Base-by-base conservation (phyloP, 2,329 filamentous ascomycete species). In the Pseudodiploospora longispora region DNA sequence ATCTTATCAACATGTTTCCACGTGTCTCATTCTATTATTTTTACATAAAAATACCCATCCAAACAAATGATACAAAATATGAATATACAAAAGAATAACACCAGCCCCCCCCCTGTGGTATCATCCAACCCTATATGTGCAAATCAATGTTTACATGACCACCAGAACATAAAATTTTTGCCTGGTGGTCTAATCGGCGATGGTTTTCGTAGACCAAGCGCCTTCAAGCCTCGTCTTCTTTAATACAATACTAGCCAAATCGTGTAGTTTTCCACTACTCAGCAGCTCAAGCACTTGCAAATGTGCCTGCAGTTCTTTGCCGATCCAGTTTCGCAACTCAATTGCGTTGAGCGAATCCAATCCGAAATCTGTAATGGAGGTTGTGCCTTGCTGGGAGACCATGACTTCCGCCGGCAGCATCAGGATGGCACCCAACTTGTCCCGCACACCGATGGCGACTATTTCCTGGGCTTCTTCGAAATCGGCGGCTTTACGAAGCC, bases 251-350 rank as follows among this genome's bases (percentile, higher is more conserved):
- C 36, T 47, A 10, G 55, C 50, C 42, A 59, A 34, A 40, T 58
- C 56, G 1, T 36, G 38, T 36, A 59, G 38, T 19, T 65, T 69
- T 2, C 73, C 73, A 51, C 71, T 74, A 5, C 68, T 72, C 33
- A 78, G 58, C 47, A 79, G 55, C 54, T 80, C 75, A 47, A 79
- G 56, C 0, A 79, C 74, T 57, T 78, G 73, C 53, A 78, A 52
- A 43, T 71, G 54, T 3, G 49, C 48, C 64, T 30, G 63, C 6
- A 58, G 43, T 55, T 72, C 69, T 45, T 69, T 66, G 10, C 67
- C 69, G 42, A 74, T 69, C 61, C 69, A 74, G 57, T 73, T 74
- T 19, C 71, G 67, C 42, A 74, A 62, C 58, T 73, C 70, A 39
- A 73, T 71, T 1, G 70, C 70, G 10, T 72, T 67, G 4, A 75